A percentile compares a stretch with the other conserved stretches of the same genome.
phyloP scores from a whole-genome alignment of 768 basidiomycete genomes.

The Leccinum imitatum region DNA sequence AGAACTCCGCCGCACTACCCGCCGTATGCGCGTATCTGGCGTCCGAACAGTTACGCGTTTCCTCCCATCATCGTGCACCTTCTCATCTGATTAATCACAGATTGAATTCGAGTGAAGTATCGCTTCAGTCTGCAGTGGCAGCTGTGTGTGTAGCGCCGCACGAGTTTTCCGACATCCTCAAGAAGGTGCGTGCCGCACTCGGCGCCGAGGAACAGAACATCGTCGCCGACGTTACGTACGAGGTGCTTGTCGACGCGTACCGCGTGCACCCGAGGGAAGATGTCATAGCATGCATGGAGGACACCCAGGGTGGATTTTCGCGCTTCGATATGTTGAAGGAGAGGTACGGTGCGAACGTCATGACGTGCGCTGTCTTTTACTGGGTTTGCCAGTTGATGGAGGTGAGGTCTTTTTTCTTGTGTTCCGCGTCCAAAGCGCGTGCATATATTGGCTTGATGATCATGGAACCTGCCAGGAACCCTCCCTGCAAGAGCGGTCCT shows the following conservation, averaged over 20 bases:
- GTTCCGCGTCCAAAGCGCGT: background rate
- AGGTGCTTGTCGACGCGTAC: slow-evolving; percentile 31
- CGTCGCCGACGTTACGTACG: slow-evolving; percentile 23
- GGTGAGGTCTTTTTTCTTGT: slow-evolving; percentile 22
- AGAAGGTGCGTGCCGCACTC: slow-evolving; percentile 22
- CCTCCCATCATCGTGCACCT: background rate
- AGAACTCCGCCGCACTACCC: slow-evolving; percentile 23
- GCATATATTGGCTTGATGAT: background rate
- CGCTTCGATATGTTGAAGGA: slow-evolving; percentile 15
- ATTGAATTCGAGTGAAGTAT: slow-evolving; percentile 30
- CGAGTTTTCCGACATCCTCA: slow-evolving; percentile 26
- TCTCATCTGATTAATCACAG: slow-evolving; percentile 7
- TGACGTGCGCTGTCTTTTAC: slow-evolving; percentile 43
- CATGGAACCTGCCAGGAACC: background rate
- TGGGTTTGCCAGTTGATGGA: slow-evolving; percentile 45
- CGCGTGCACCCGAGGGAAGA: slow-evolving; percentile 12
- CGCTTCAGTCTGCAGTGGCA: slow-evolving; percentile 24
- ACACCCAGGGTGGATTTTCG: slow-evolving; percentile 31
- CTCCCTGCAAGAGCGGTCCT: slow-evolving; percentile 19
- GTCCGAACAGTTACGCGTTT: slow-evolving; percentile 29
- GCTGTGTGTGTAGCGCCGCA: slow-evolving; percentile 25
- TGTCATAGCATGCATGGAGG: slow-evolving; percentile 34
- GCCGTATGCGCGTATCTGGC: slow-evolving; percentile 34
- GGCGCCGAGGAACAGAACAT: background rate
- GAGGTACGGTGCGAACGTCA: slow-evolving; percentile 19